Percentiles rank a stretch among this genome's conserved stretches.
Conservation (phyloP, 2,329 filamentous ascomycete species). For the Penicillium sp. region DNA sequence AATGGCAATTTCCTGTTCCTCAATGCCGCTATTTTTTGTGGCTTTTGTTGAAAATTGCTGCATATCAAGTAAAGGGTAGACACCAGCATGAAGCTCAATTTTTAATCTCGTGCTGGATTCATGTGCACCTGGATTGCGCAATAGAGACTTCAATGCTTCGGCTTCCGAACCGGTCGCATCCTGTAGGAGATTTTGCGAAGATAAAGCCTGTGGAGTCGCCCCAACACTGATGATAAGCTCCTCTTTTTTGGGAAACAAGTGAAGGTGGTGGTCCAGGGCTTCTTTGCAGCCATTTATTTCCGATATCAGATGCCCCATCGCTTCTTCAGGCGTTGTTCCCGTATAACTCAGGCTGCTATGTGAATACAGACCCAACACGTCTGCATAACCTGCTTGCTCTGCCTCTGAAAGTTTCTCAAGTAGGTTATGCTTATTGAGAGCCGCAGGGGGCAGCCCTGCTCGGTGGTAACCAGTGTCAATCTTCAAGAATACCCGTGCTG, state of each 20-base stretch:
- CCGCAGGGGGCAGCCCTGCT: conserved; percentile 59
- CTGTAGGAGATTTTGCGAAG: conserved; percentile 57
- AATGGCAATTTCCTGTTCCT: conserved; percentile 57
- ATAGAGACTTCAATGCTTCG: conserved; percentile 23
- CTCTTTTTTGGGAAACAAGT: conserved; percentile 15
- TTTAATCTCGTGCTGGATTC: conserved; percentile 32
- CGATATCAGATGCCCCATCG: conserved; percentile 55
- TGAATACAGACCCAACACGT: conserved; percentile 64
- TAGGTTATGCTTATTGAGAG: conserved; percentile 33
- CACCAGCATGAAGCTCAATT: conserved; percentile 71
- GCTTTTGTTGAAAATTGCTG: conserved; percentile 75
- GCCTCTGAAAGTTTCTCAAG: conserved; percentile 25
- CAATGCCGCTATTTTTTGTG: conserved; percentile 33
- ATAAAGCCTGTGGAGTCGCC: conserved; percentile 69
- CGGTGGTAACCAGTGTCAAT: conserved; percentile 70
- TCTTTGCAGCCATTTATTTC: conserved; percentile 54
- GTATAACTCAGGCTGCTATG: conserved; percentile 71
- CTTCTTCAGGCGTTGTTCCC: conserved; percentile 52
- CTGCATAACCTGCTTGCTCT: conserved; percentile 25
- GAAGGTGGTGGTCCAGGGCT: conserved; percentile 23
- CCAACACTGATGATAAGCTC: conserved; percentile 63
- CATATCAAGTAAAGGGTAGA: conserved; percentile 71
- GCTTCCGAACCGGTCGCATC: conserved; percentile 30
- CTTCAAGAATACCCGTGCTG: conserved; percentile 63
- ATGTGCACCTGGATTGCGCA: conserved; percentile 13